Base-by-base conservation (phyloP, 78 protist genomes). In the Acrasis kona region DNA sequence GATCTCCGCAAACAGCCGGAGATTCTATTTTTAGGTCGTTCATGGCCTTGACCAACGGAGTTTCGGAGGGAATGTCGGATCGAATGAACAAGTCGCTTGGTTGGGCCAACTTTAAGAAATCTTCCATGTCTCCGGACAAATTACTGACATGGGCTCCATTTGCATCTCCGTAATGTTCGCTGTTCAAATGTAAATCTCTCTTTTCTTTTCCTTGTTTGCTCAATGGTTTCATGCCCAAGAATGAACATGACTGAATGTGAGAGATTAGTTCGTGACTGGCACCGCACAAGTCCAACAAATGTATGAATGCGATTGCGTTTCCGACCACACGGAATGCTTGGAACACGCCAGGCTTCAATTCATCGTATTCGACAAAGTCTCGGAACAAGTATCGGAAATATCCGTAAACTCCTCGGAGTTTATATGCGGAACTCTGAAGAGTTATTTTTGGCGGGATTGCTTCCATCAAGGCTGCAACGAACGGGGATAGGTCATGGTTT, bases 241-340 rank as follows among this genome's bases (percentile, higher is more conserved):
- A 31, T 39, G 71, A 41, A 40, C 6, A 27, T 38, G 41, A 28
- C 30, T 36, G 34, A 4, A 76, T 1, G 28, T 30, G 4, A 5
- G 2, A 41, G 30, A 1, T 12, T 29, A 5, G 29, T 28, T 36
- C 65, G 19, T 12, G n/a, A 3, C 37, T n/a, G 58, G 78, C 35
- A 27, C 5, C 7, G 29, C 64, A 29, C 31, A 58, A 27, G 29
- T 90, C 94, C 64, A 91, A 65, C 35, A 89, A 27, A 12, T 39
- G 66, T 70, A 88, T 29, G 19, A 91, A 38, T 5, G 72, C 65
- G 28, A 91, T 3, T 27, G 50, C 30, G 73, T 91, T 91, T 32
- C 95, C 95, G 29, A 91, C 37, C 40, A 81, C 87, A n/a, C 93
- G 64, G 76, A 91, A 89, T 32, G 37, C 29, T 39, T 89, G 92